phyloP scores from a whole-genome alignment of 2,329 filamentous ascomycete species.

The Penicillium concentricum region DNA sequence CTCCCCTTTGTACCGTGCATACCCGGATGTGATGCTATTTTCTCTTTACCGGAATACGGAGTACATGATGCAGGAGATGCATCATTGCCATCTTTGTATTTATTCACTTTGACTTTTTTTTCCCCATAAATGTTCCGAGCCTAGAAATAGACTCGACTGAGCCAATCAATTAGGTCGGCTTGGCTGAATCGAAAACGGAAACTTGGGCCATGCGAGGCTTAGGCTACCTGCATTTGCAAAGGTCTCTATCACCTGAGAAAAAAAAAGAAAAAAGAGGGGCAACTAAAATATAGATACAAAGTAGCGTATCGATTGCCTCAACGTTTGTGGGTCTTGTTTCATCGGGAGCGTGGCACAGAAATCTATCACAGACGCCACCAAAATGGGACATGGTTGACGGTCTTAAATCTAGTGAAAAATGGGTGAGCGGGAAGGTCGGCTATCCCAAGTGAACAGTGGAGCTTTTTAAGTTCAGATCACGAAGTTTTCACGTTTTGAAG shows the following conservation, averaged over 20 bases:
- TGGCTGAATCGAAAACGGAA: background rate
- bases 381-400: slow-evolving; percentile 6
- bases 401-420: background rate
- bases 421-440: slow-evolving; percentile 24
- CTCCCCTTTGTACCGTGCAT: slow-evolving; percentile 20
- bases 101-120: background rate
- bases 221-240: slow-evolving; percentile 16
- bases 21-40: slow-evolving; percentile 15
- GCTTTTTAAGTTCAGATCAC: background rate
- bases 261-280: background rate
- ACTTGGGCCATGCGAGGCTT: background rate
- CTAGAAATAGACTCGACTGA: slow-evolving; percentile 3
- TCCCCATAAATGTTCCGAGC: slow-evolving; percentile 17
- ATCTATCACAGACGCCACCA: slow-evolving; percentile 12
- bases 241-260: slow-evolving; percentile 20
- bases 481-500: slow-evolving; percentile 4
- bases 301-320: slow-evolving; percentile 10
- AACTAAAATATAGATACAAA: slow-evolving; percentile 4
- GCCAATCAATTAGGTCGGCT: slow-evolving; percentile 1
- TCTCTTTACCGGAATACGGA: slow-evolving; percentile 9
- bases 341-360: slow-evolving; percentile 6
- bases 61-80: slow-evolving; percentile 28
- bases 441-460: slow-evolving; percentile 21
- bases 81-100: slow-evolving; percentile 17
- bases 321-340: slow-evolving; percentile 13